A percentile compares a stretch with the other conserved stretches of the same genome.
Conservation (phyloP, 2,329 filamentous ascomycete genomes). For the Pyrenochaeta sp. region DNA sequence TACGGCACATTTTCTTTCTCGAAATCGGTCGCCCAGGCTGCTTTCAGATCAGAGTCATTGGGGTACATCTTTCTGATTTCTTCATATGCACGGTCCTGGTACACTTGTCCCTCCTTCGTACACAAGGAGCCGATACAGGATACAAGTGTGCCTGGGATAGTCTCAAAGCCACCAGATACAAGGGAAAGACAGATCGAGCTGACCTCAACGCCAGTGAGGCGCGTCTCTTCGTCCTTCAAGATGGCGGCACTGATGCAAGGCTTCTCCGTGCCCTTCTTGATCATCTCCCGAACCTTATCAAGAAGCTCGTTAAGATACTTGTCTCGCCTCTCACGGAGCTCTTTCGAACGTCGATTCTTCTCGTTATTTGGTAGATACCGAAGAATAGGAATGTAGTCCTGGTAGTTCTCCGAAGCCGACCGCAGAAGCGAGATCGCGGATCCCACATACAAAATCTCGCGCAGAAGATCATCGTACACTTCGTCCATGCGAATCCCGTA, state of each 20-base stretch:
- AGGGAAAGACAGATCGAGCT: slow-evolving; percentile 62
- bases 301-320: slow-evolving; percentile 59
- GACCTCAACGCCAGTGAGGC: slow-evolving; percentile 61
- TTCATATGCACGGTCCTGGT: slow-evolving; percentile 61
- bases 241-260: slow-evolving; percentile 63
- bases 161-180: slow-evolving; percentile 63
- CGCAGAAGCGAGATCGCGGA: slow-evolving; percentile 60
- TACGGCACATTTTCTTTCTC: slow-evolving; percentile 60
- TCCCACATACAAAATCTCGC: slow-evolving; percentile 62
- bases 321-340: slow-evolving; percentile 58
- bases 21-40: slow-evolving; percentile 57
- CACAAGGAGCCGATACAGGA: slow-evolving; percentile 60
- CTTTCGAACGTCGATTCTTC: slow-evolving; percentile 57
- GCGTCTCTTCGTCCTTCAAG: slow-evolving; percentile 62
- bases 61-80: slow-evolving; percentile 60
- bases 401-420: slow-evolving; percentile 61
- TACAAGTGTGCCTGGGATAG: slow-evolving; percentile 62
- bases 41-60: slow-evolving; percentile 42
- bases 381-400: slow-evolving; percentile 61
- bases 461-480: slow-evolving; percentile 59
- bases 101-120: slow-evolving; percentile 57
- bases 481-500: slow-evolving; percentile 64
- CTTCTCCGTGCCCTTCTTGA: slow-evolving; percentile 59
- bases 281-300: slow-evolving; percentile 61
- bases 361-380: slow-evolving; percentile 61